Evolutionary conservation across 192 early-diverging fungal species (phyloP).

Genomic region (Endogone sp.): DNA sequence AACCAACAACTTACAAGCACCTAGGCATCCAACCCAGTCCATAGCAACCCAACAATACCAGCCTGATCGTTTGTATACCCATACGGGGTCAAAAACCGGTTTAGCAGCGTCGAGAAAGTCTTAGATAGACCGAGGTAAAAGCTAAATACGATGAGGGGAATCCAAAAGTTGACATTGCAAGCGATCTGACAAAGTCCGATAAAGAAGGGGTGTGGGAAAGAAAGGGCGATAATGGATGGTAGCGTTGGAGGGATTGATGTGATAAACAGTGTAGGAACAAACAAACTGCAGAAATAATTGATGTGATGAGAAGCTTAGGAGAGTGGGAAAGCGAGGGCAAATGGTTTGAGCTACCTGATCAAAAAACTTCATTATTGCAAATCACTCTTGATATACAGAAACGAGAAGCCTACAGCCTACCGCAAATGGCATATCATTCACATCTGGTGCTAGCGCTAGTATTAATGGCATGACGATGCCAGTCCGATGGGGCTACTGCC

Average conservation of each 20-base stretch:
- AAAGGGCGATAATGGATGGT: constrained; percentile 2
- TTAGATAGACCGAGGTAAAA: constrained; percentile 28
- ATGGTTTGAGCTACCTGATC: too few species aligned
- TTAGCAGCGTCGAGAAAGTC: constrained; percentile 23
- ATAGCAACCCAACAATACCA: constrained; percentile 2
- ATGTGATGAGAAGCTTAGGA: constrained; percentile 30
- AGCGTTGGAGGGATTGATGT: constrained; percentile 17
- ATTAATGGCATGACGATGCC: neutral
- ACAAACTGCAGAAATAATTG: neutral
- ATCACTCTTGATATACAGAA: too few species aligned
- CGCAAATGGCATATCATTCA: neutral
- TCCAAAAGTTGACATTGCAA: constrained; percentile 21
- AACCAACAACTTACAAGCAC: neutral
- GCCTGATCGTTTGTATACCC: constrained; percentile 28
- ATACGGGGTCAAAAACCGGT: constrained; percentile 29
- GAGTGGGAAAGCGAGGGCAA: constrained; percentile 37
- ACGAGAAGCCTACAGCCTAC: neutral
- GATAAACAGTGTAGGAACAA: constrained; percentile 19
- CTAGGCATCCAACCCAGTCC: neutral
- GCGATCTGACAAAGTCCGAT: neutral
- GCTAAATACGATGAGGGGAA: constrained; percentile 22
- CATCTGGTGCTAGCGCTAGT: neutral
- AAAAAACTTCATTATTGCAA: too few species aligned
- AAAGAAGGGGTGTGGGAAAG: constrained; percentile 11
- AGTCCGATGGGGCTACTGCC: constrained; percentile 15